phyloP scores from a whole-genome alignment of 805 yeast species.

The Suhomyces sp. region DNA sequence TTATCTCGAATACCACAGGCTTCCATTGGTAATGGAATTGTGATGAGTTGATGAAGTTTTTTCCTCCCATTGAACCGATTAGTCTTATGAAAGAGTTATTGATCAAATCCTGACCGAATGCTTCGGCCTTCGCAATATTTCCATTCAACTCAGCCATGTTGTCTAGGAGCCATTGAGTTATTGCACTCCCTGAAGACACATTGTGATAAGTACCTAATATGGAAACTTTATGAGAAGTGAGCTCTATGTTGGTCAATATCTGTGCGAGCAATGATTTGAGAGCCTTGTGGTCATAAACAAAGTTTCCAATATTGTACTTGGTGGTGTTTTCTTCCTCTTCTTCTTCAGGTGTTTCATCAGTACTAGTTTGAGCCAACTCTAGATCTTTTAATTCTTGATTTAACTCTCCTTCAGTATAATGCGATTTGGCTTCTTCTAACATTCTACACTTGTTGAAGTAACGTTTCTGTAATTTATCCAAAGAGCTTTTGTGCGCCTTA shows the following conservation, averaged over 20 bases:
- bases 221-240: slow-evolving; percentile 56
- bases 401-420: slow-evolving; percentile 44
- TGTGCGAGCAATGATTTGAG: slow-evolving; percentile 36
- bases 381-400: slow-evolving; percentile 26
- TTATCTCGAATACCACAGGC: slow-evolving; percentile 56
- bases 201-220: slow-evolving; percentile 66
- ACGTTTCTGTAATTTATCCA: slow-evolving; percentile 59
- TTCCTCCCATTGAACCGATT: slow-evolving; percentile 58
- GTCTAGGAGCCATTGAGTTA: slow-evolving; percentile 57
- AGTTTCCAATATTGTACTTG: slow-evolving; percentile 32
- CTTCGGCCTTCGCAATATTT: slow-evolving; percentile 59
- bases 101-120: slow-evolving; percentile 70
- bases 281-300: slow-evolving; percentile 25
- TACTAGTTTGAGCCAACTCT: slow-evolving; percentile 12
- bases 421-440: slow-evolving; percentile 61
- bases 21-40: slow-evolving; percentile 81
- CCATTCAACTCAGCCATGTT: slow-evolving; percentile 42
- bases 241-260: slow-evolving; percentile 46
- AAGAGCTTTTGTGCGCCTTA: slow-evolving; percentile 43
- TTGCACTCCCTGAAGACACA: slow-evolving; percentile 58
- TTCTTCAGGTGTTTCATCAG: slow-evolving; percentile 10
- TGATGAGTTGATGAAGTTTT: slow-evolving; percentile 68
- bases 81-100: slow-evolving; percentile 58
- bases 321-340: slow-evolving; percentile 19
- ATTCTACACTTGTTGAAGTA: slow-evolving; percentile 77